Conservation (phyloP, 2,329 filamentous ascomycete genomes). For the Botrytis fragariae region DNA sequence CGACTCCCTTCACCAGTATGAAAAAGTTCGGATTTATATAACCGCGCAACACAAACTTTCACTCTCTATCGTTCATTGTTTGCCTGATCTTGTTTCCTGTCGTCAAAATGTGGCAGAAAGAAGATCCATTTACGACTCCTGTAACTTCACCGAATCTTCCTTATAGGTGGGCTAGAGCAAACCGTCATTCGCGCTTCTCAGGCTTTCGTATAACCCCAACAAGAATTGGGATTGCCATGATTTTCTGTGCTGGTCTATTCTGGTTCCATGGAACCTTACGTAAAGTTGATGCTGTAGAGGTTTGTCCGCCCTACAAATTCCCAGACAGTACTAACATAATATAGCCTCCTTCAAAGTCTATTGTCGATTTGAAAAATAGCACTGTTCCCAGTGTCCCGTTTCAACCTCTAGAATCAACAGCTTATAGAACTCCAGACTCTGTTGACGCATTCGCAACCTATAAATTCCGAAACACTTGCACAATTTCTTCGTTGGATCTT, state of each 20-base stretch:
- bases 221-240: constrained; percentile 22
- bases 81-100: not conserved
- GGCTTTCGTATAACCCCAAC: constrained; percentile 25
- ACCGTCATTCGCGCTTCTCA: constrained; percentile 26
- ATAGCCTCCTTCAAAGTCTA: not conserved
- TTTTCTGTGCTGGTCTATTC: constrained; percentile 21
- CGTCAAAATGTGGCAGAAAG: constrained; percentile 28
- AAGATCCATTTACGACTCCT: constrained; percentile 32
- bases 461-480: constrained; percentile 45
- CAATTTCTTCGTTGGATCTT: constrained; percentile 46
- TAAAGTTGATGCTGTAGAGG: not conserved
- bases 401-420: constrained; percentile 24
- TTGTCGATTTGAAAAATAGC: constrained; percentile 16
- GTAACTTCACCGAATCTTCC: constrained; percentile 12
- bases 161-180: constrained; percentile 28
- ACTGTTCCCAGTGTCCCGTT: constrained; percentile 23
- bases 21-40: too few relatives aligned
- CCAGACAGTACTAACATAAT: not conserved
- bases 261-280: constrained; percentile 16
- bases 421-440: constrained; percentile 25
- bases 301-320: not conserved
- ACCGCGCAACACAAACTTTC: not conserved
- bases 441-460: constrained; percentile 44
- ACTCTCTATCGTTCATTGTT: too few relatives aligned
- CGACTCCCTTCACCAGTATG: not conserved